These are phyloP conservation scores for Hypoxylon fuscum DNA, from an alignment of 495 filamentous ascomycete species.

Conservation along the genomic window DNA sequence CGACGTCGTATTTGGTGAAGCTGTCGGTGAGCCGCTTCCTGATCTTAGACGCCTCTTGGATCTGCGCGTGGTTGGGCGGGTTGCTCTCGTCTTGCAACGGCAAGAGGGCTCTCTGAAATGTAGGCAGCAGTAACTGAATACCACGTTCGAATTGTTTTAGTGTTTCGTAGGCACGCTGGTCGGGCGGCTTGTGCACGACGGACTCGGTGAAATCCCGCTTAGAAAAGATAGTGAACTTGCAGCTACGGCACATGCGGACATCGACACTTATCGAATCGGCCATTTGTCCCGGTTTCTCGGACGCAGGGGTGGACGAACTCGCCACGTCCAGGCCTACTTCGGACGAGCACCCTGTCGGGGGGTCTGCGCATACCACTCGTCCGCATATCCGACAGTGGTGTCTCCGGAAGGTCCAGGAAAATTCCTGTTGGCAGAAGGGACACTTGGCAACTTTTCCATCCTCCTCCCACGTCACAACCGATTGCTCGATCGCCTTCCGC, in stretches of 20 bases:
- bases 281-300: conserved; percentile 46
- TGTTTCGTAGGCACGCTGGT: conserved; percentile 85
- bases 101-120: conserved; percentile 82
- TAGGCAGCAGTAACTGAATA: conserved; percentile 83
- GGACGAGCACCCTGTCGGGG: conserved; percentile 80
- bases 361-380: conserved; percentile 89
- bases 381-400: conserved; percentile 97
- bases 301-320: conserved; percentile 28
- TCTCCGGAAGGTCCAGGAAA: conserved; percentile 86
- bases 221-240: conserved; percentile 83
- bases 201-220: conserved; percentile 82
- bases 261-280: conserved; percentile 72
- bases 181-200: conserved; percentile 71
- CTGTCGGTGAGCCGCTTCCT: conserved; percentile 91
- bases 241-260: conserved; percentile 91
- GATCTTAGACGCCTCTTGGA: conserved; percentile 88
- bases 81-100: conserved; percentile 53
- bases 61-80: conserved; percentile 76
- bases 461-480: conserved; percentile 93
- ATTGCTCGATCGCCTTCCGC: conserved; percentile 85
- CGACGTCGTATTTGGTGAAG: conserved; percentile 88
- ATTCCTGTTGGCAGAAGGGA: conserved; percentile 95
- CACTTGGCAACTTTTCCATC: conserved; percentile 82
- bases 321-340: conserved; percentile 84
- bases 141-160: conserved; percentile 89